phyloP scores from a whole-genome alignment of 495 filamentous ascomycete species.

The Lepidopterella palustris region DNA sequence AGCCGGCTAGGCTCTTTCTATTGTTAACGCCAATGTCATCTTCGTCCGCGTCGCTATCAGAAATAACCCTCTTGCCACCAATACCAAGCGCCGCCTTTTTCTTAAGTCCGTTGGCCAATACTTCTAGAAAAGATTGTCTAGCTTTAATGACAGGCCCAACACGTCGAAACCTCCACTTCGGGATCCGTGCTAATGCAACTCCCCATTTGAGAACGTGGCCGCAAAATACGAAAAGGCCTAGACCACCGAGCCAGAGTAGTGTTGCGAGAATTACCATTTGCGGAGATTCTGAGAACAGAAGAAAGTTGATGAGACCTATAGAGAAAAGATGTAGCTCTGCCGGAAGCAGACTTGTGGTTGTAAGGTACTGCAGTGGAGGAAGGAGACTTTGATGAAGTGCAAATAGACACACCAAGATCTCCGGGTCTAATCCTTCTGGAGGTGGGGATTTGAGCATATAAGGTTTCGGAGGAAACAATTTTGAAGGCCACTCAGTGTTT shows the following conservation, averaged over 20 bases:
- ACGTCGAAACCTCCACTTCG: slow-evolving; percentile 80
- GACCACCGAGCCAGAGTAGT: slow-evolving; percentile 80
- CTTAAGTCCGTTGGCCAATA: slow-evolving; percentile 40
- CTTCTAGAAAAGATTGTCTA: slow-evolving; percentile 45
- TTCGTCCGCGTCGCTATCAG: slow-evolving; percentile 45
- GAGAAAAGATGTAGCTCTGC: slow-evolving; percentile 86
- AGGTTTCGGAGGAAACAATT: slow-evolving; percentile 27
- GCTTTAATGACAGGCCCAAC: slow-evolving; percentile 43
- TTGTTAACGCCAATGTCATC: slow-evolving; percentile 21
- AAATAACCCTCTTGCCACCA: slow-evolving; percentile 39
- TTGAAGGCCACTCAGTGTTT: slow-evolving; percentile 31
- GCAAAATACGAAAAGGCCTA: slow-evolving; percentile 67
- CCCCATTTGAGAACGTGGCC: slow-evolving; percentile 76
- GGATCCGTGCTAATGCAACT: slow-evolving; percentile 77
- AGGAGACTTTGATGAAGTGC: slow-evolving; percentile 82
- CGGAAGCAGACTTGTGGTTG: slow-evolving; percentile 76
- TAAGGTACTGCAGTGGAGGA: slow-evolving; percentile 64
- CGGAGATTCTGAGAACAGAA: slow-evolving; percentile 70
- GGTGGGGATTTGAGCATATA: slow-evolving; percentile 27
- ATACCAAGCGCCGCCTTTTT: slow-evolving; percentile 14
- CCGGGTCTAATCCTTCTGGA: slow-evolving; percentile 42
- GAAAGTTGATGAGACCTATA: slow-evolving; percentile 71
- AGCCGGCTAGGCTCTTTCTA: slow-evolving; percentile 7
- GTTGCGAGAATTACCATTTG: slow-evolving; percentile 78
- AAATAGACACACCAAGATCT: slow-evolving; percentile 64